Evolutionary conservation across 1,284 basidiomycete species (phyloP), one percentile per base, ranked within the genome.

Genomic region (Xerocomus amazonicus): DNA sequence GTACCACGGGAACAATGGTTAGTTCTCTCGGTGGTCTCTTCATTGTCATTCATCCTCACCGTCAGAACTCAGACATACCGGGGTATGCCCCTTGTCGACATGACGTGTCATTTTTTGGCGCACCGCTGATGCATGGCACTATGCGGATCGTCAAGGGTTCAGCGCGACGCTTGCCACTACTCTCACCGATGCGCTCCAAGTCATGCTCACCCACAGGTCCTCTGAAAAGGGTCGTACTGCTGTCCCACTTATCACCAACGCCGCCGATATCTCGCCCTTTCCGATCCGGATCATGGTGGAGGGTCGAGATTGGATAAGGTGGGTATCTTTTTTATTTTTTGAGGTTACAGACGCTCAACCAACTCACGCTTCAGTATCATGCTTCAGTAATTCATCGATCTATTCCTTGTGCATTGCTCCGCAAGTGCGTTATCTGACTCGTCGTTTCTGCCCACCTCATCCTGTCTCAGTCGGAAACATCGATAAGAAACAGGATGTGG

Each of bases 1-100:
- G 77, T 90, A 12, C 80, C 87, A 54, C 90, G 87, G 88, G 88
- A 90, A 62, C 81, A 87, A 68, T 90, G 88, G 87, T 87, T 0
- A 7, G 54, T n/a, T 19, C 39, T 29, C n/a, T 17, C 19, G 2
- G 19, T 4, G 19, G 19, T 23, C 19, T 2, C 19, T 23, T 40
- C n/a, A n/a, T n/a, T 17, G n/a, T 14, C 17, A 23, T 38, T 38
- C 19, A 26, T 12, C 12, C 26, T 23, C 19, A 23, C 10, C 38
- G 19, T 26, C 2, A 6, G 85, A 87, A 68, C 72, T 88, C 19
- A 76, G 79, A 46, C 87, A 16, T 84, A 85, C 45, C 70, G 70
- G 73, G 84, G 83, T 80, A 54, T 12, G 61, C 34, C n/a, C 33
- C 17, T n/a, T 9, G n/a, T 41, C 19, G 4, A n/a, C 26, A 6